A percentile compares a stretch with the other conserved stretches of the same genome.
These are phyloP conservation scores for Sphaerulina musiva DNA, from an alignment of 2,329 filamentous ascomycete genomes.

Conservation along the genomic window DNA sequence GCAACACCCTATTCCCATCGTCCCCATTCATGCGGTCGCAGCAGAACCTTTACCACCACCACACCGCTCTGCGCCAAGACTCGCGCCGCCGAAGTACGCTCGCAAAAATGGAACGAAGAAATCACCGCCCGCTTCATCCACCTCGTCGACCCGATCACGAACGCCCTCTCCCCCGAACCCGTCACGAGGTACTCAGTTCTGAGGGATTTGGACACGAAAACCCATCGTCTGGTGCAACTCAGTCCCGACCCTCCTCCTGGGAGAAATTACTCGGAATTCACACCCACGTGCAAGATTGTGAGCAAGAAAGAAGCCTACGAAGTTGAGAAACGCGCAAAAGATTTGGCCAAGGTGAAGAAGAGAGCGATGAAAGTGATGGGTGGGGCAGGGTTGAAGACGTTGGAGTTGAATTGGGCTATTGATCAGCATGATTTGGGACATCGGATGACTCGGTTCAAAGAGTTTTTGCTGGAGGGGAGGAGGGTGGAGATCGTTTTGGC, in stretches of 20 bases:
- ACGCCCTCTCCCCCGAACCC: constrained; percentile 33
- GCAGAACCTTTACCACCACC: constrained; percentile 27
- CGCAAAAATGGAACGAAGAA: constrained; percentile 42
- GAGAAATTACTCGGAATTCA: constrained; percentile 31
- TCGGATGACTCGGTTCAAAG: constrained; percentile 58
- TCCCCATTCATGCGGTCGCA: too few relatives aligned
- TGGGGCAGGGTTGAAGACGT: constrained; percentile 55
- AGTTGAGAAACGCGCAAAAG: constrained; percentile 38
- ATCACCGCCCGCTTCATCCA: constrained; percentile 43
- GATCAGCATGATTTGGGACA: constrained; percentile 67
- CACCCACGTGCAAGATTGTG: constrained; percentile 67
- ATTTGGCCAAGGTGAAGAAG: constrained; percentile 42
- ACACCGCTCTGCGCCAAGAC: constrained; percentile 27
- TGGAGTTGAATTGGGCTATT: constrained; percentile 92
- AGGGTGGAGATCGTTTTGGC: constrained; percentile 68
- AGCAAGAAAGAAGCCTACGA: constrained; percentile 50
- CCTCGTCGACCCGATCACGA: constrained; percentile 37
- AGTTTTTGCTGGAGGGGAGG: constrained; percentile 67
- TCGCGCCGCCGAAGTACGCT: constrained; percentile 36
- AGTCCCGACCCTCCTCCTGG: constrained; percentile 24
- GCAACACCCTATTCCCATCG: too few relatives aligned
- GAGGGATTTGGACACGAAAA: constrained; percentile 42
- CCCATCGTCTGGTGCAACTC: constrained; percentile 49
- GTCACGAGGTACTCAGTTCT: constrained; percentile 36
- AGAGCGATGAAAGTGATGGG: constrained; percentile 38